These are phyloP conservation scores for Saccharomycopsis sp. DNA, from an alignment of 805 yeast genomes.

Conservation along the genomic window DNA sequence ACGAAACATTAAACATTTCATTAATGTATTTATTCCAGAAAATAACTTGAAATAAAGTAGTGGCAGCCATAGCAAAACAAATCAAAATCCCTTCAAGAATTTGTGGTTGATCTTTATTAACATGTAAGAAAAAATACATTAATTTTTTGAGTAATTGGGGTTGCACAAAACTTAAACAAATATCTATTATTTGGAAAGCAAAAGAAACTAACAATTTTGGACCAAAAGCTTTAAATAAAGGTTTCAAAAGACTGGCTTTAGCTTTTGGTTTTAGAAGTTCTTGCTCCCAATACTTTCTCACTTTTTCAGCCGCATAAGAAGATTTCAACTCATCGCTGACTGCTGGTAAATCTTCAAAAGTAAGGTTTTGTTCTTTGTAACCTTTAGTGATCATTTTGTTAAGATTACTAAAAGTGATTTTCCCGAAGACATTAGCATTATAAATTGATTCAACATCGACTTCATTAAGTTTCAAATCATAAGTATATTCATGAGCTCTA, in stretches of 20 bases:
- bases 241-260: constrained; percentile 25
- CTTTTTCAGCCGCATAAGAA: constrained; percentile 23
- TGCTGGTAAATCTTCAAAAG: constrained; percentile 31
- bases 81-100: constrained; percentile 51
- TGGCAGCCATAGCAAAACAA: constrained; percentile 51
- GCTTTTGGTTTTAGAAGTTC: constrained; percentile 24
- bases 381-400: constrained; percentile 33
- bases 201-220: constrained; percentile 26
- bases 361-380: constrained; percentile 28
- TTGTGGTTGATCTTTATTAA: constrained; percentile 28
- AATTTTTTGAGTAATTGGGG: constrained; percentile 47
- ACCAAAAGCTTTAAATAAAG: constrained; percentile 31
- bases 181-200: constrained; percentile 29
- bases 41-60: constrained; percentile 50
- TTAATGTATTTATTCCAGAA: constrained; percentile 61
- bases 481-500: constrained; percentile 11
- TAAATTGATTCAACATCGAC: constrained; percentile 7
- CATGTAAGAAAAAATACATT: constrained; percentile 33
- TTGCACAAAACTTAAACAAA: constrained; percentile 33
- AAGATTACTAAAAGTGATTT: constrained; percentile 38
- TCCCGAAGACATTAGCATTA: constrained; percentile 22
- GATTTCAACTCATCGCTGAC: constrained; percentile 32
- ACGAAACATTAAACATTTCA: constrained; percentile 46
- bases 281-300: constrained; percentile 27
- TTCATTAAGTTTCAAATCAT: constrained; percentile 6